Conservation (phyloP, 169 alveolate genomes). For the Amoebophrya sp. region DNA sequence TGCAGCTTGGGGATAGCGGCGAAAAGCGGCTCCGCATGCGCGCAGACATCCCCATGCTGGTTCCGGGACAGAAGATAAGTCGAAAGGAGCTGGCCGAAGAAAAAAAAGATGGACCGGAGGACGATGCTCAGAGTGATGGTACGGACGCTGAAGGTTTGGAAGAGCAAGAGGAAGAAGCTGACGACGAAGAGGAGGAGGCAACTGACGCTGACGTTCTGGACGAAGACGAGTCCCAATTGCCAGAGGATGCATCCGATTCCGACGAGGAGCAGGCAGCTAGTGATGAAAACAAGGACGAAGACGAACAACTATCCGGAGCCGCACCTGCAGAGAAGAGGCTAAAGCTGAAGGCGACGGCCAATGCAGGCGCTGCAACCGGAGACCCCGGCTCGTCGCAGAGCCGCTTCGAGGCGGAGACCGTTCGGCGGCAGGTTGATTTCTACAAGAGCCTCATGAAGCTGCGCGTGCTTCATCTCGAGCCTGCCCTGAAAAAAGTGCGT, state of each 20-base stretch:
- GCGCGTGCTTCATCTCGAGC: too few species aligned
- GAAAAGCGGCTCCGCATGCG: not conserved
- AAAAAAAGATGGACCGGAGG: not conserved
- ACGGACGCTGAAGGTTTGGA: not conserved
- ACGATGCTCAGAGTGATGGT: not conserved
- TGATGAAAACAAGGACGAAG: not conserved
- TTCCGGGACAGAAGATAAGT: not conserved
- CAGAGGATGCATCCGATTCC: too few species aligned
- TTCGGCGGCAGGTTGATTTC: too few species aligned
- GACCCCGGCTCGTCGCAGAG: too few species aligned
- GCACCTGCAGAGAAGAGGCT: not conserved
- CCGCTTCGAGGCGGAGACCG: too few species aligned
- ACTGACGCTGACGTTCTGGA: not conserved
- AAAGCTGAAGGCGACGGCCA: too few species aligned
- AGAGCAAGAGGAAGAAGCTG: not conserved
- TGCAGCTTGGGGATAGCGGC: too few species aligned
- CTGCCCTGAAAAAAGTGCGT: too few species aligned
- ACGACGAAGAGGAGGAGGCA: not conserved
- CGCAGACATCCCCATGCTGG: not conserved
- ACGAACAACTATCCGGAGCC: not conserved
- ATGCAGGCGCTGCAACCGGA: too few species aligned
- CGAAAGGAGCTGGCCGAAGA: not conserved
- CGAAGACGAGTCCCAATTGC: too few species aligned
- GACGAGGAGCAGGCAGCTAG: too few species aligned
- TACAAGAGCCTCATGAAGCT: too few species aligned